These are phyloP conservation scores for Marasmius tenuissimus DNA, from an alignment of 1,284 basidiomycete species.

Conservation along the genomic window DNA sequence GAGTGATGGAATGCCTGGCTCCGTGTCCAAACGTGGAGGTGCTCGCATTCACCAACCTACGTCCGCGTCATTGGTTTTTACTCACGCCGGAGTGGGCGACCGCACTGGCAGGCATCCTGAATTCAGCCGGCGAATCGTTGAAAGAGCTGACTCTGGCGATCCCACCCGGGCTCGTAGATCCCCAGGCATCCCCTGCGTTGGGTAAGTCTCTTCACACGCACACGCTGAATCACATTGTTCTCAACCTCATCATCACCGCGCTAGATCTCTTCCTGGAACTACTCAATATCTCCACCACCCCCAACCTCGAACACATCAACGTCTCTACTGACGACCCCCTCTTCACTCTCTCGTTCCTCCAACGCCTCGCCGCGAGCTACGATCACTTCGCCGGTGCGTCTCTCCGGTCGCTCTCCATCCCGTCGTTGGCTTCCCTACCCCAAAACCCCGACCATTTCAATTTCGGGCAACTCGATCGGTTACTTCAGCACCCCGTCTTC, in stretches of 20 bases:
- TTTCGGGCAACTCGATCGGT: not conserved
- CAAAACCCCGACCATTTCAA: not conserved
- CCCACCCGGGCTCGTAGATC: not conserved
- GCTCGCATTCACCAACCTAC: not conserved
- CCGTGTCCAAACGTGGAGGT: not conserved
- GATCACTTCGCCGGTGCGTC: not conserved
- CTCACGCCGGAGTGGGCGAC: not conserved
- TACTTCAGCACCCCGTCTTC: not conserved
- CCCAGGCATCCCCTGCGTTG: not conserved
- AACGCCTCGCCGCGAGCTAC: not conserved
- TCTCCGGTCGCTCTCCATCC: not conserved
- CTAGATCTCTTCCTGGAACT: not conserved
- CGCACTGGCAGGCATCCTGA: not conserved
- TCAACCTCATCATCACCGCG: not conserved
- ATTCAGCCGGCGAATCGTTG: not conserved
- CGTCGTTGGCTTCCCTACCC: not conserved
- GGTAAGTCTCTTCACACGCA: not conserved
- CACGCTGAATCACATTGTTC: not conserved
- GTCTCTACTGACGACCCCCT: not conserved
- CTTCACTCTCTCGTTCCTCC: not conserved
- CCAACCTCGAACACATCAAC: not conserved
- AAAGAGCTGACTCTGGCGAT: not conserved
- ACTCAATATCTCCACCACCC: not conserved
- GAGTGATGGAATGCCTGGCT: not conserved
- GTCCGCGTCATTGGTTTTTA: not conserved